Evolutionary conservation across 169 alveolate genomes (phyloP), one percentile per base, ranked within the genome.

Genomic region (Plasmodium cynomolgi): DNA sequence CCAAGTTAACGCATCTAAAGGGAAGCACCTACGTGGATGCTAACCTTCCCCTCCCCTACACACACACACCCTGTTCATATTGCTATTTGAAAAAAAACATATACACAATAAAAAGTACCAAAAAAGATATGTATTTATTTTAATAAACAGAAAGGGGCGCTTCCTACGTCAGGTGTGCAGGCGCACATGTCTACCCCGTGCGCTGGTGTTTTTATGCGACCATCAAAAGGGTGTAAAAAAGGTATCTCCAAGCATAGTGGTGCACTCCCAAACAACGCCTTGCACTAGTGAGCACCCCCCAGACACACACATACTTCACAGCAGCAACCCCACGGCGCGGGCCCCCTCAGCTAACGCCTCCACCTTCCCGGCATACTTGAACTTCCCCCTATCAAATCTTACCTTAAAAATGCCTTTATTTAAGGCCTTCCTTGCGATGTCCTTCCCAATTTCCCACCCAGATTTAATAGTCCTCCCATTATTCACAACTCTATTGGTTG

Each of bases 281-380:
- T 72, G 44, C 44, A 31, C 9, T 72, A 0, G 26, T 11, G 33
- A 23, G 44, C 47, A 6, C 33, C n/a, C 29, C 26, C 58, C 58
- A 3, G n/a, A n/a, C n/a, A n/a, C n/a, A n/a, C n/a, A n/a, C n/a
- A n/a, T 3, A 47, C 20, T 5, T 82, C 81, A 96, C 37, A 96
- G 92, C 13, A 91, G 80, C 33, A 96, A 90, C 7, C 97, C 97
- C 71, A 96, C 96, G 81, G 96, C 96, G 37, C 97, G 85, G n/a
- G 97, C 97, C 3, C 97, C 97, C 8, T 95, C 96, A n/a, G 97
- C 97, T 31, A 96, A 79, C 0, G 97, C 97, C 58, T 96, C 97
- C 9, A 96, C 97, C 41, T 96, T 84, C 33, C 97, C 97, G 23
- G 91, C 96, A 73, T 96, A 96, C 93, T 84, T 86, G 91, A 95